Percentiles rank a stretch among this genome's conserved stretches.
phyloP scores from a whole-genome alignment of 352 stramenopile genomes.

The Phytophthora sansomeana region DNA sequence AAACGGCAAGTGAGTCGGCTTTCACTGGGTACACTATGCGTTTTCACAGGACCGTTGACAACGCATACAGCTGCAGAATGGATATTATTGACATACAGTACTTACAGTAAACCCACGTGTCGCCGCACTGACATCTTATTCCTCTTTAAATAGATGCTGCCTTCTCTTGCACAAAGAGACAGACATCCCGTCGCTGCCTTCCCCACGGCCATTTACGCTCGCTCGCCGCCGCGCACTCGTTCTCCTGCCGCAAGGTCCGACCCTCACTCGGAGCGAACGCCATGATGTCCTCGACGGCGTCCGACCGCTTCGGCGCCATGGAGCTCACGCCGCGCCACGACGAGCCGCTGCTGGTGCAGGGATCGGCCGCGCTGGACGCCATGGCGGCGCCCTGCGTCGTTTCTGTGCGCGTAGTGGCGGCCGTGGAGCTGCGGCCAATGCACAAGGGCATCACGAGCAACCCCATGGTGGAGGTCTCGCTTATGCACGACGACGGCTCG shows the following conservation, averaged over 20 bases:
- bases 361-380: constrained; percentile 65
- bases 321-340: constrained; percentile 63
- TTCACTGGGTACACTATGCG: constrained; percentile 25
- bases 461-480: constrained; percentile 75
- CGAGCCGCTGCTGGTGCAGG: constrained; percentile 65
- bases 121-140: not conserved
- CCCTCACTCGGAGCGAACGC: constrained; percentile 21
- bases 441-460: constrained; percentile 77
- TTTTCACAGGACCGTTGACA: not conserved
- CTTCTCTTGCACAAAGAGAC: constrained; percentile 17
- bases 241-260: constrained; percentile 27
- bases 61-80: not conserved
- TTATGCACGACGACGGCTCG: constrained; percentile 64
- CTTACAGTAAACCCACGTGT: too few relatives aligned
- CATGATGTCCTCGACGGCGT: constrained; percentile 39
- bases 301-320: constrained; percentile 50
- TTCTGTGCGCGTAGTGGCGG: constrained; percentile 65
- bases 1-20: constrained; percentile 20
- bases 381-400: constrained; percentile 69
- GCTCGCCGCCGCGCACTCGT: constrained; percentile 12
- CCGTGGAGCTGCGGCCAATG: constrained; percentile 65
- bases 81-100: not conserved
- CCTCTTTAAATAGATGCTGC: not conserved
- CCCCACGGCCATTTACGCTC: constrained; percentile 20
- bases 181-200: constrained; percentile 15